Evolutionary conservation across 139 green algal species (phyloP).

Genomic region (Tetradesmus lagerheimii): DNA sequence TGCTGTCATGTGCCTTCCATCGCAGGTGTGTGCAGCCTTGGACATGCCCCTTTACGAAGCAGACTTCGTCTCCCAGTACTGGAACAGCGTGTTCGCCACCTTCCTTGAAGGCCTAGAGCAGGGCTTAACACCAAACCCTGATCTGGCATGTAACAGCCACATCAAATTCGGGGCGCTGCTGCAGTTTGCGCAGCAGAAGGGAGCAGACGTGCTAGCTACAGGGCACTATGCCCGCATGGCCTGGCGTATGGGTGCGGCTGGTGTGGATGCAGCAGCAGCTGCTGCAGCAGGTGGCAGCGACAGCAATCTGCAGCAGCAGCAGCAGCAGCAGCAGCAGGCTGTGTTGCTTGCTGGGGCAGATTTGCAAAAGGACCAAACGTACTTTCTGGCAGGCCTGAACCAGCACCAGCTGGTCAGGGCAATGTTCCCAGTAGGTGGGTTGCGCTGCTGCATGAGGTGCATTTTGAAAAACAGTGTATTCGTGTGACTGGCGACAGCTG

Average conservation of each 20-base stretch:
- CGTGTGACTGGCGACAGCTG: too few relatives aligned
- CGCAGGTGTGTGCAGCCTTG: constrained; percentile 47
- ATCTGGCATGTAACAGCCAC: constrained; percentile 88
- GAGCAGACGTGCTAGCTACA: constrained; percentile 76
- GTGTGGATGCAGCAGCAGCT: background rate
- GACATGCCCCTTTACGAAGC: constrained; percentile 76
- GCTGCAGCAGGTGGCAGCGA: background rate
- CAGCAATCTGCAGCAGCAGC: constrained; percentile 1
- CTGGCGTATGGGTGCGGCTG: background rate
- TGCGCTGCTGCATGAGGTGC: background rate
- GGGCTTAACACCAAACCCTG: constrained; percentile 88
- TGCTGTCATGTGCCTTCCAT: background rate
- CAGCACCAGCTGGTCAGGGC: constrained; percentile 51
- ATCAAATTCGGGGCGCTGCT: constrained; percentile 89
- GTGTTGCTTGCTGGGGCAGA: constrained; percentile 76
- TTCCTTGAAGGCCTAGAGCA: constrained; percentile 68
- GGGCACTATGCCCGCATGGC: constrained; percentile 82
- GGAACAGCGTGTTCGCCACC: constrained; percentile 79
- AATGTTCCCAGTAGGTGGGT: constrained; percentile 69
- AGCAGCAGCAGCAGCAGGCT: background rate
- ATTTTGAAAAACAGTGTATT: too few relatives aligned
- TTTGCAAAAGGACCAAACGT: constrained; percentile 81
- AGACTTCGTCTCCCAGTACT: constrained; percentile 83
- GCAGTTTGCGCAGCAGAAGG: constrained; percentile 55
- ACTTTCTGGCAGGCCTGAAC: constrained; percentile 79